These are phyloP conservation scores for Citrullus colocynthis DNA, from an alignment of 306 rosid species.

Conservation along the genomic window DNA sequence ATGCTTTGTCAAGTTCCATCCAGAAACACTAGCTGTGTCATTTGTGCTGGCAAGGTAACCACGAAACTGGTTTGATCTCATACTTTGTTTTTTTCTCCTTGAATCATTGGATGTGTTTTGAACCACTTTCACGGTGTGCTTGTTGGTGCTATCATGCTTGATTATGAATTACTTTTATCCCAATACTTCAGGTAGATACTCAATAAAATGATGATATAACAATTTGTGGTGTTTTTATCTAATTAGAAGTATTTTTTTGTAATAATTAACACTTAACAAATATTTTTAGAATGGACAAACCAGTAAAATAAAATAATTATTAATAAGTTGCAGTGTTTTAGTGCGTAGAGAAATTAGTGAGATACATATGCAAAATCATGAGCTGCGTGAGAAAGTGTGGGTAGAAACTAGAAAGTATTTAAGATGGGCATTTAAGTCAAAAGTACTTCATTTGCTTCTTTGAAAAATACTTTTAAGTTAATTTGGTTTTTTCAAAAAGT, in stretches of 20 bases:
- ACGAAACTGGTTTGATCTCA: not conserved
- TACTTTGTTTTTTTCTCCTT: not conserved
- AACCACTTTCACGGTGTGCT: not conserved
- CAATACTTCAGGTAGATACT: not conserved
- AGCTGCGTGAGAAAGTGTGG: not conserved
- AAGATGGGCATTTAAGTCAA: not conserved
- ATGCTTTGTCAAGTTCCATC: slow-evolving; percentile 99
- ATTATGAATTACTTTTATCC: not conserved
- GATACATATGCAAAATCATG: not conserved
- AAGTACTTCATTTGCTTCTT: not conserved
- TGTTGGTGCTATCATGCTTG: not conserved
- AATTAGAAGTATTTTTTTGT: not conserved
- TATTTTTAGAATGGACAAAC: not conserved
- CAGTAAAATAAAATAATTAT: not conserved
- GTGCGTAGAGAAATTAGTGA: not conserved
- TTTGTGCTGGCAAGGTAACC: slow-evolving; percentile 71
- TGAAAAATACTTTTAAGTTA: not conserved
- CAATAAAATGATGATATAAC: not conserved
- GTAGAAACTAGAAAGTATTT: not conserved
- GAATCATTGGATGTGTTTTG: not conserved
- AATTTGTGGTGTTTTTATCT: not conserved
- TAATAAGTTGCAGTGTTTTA: not conserved
- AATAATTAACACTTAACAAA: not conserved
- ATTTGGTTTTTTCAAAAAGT: not conserved
- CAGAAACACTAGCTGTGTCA: slow-evolving; percentile 63